Evolutionary conservation across 78 protist genomes (phyloP).

Genomic region (Dictyostelium firmibasis): DNA sequence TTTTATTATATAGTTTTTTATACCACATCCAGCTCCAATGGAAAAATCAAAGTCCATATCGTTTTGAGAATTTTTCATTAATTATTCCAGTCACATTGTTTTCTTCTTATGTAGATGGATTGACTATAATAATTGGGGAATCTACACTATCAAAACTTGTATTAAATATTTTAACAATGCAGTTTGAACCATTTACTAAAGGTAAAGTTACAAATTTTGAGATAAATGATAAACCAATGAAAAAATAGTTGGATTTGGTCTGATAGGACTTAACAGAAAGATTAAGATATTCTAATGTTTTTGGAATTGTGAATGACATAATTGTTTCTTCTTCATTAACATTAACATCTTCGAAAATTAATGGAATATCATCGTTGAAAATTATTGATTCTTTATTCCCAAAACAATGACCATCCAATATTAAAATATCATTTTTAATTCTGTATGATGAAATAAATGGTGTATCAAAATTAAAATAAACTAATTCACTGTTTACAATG

Average conservation of each 20-base stretch:
- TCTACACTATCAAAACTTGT: neutral
- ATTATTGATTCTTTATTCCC: neutral
- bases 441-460: neutral
- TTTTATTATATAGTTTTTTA: no score
- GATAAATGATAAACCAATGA: neutral
- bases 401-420: no score
- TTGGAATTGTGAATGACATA: neutral
- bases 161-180: neutral
- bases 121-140: no score
- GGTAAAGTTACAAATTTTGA: neutral
- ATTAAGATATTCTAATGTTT: no score
- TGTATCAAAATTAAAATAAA: neutral
- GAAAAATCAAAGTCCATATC: neutral
- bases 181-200: neutral
- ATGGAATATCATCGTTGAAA: neutral
- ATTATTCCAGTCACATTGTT: neutral
- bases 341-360: no score
- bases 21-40: neutral
- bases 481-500: no score
- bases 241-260: neutral
- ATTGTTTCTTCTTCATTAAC: neutral
- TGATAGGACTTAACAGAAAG: neutral
- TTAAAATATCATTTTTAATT: neutral
- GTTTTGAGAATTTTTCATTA: neutral
- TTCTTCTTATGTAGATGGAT: no score